phyloP scores from a whole-genome alignment of 192 early-diverging fungal species.

The Umbelopsis sp. region DNA sequence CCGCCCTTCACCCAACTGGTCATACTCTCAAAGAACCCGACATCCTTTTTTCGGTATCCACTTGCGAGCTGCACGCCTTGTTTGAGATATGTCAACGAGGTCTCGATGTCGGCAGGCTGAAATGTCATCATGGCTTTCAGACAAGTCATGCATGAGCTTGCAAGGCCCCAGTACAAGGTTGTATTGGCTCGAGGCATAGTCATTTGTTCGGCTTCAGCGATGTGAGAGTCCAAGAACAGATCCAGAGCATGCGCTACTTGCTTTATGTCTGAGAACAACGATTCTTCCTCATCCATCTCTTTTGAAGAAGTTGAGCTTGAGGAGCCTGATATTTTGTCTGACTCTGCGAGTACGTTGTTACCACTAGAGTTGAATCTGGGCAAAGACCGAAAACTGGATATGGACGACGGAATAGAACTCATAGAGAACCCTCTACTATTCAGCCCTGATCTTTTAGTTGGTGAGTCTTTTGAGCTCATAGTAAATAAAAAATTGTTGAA shows the following conservation, averaged over 20 bases:
- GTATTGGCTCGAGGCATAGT: conserved; percentile 41
- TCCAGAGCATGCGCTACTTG: conserved; percentile 65
- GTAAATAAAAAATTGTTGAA: neutral
- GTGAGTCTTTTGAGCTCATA: neutral
- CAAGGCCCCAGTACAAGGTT: conserved; percentile 75
- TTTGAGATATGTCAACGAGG: conserved; percentile 62
- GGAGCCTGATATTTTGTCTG: neutral
- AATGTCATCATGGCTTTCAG: conserved; percentile 82
- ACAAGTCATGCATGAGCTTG: conserved; percentile 67
- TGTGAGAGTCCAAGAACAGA: conserved; percentile 76
- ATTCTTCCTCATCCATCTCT: conserved; percentile 9
- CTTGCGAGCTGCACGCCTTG: conserved; percentile 64
- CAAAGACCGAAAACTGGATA: neutral
- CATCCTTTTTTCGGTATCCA: conserved; percentile 62
- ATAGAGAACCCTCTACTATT: neutral
- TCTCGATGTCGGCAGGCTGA: conserved; percentile 66
- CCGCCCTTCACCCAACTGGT: conserved; percentile 48
- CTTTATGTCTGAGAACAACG: conserved; percentile 22
- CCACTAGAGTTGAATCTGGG: neutral
- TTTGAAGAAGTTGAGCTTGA: neutral
- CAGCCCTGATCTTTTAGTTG: neutral
- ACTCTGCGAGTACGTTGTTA: neutral
- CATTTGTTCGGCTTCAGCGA: conserved; percentile 69
- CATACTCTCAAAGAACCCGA: conserved; percentile 52
- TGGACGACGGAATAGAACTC: neutral